These are phyloP conservation scores for Jaapia argillacea DNA, from an alignment of 768 basidiomycete species.

Conservation along the genomic window DNA sequence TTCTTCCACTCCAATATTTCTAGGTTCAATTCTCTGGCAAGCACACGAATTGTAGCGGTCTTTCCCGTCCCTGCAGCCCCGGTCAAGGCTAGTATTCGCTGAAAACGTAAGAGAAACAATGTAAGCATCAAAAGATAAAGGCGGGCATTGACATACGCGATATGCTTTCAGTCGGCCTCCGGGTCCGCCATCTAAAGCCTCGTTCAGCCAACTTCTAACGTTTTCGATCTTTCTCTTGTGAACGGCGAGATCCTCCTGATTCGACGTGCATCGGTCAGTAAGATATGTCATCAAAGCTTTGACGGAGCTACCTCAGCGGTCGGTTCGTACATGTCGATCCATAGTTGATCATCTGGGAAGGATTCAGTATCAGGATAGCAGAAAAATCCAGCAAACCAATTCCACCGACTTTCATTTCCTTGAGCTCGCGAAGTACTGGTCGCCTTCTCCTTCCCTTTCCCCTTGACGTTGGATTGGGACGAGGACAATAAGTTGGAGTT, in stretches of 20 bases:
- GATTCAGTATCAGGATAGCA: too few species aligned
- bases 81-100: slow-evolving; percentile 80
- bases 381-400: too few species aligned
- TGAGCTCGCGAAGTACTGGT: too few species aligned
- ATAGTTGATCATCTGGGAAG: slow-evolving; percentile 36
- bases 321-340: slow-evolving; percentile 61
- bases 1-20: slow-evolving; percentile 86
- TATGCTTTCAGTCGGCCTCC: slow-evolving; percentile 61
- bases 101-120: not conserved
- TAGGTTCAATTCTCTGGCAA: slow-evolving; percentile 65
- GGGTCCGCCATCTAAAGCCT: slow-evolving; percentile 62
- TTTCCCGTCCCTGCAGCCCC: slow-evolving; percentile 90
- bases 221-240: slow-evolving; percentile 74
- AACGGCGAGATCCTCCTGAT: slow-evolving; percentile 64
- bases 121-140: not conserved
- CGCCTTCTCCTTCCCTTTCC: slow-evolving; percentile 5
- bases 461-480: slow-evolving; percentile 1
- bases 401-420: too few species aligned
- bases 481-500: not conserved
- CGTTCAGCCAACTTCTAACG: slow-evolving; percentile 62
- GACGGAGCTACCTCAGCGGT: slow-evolving; percentile 35
- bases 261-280: slow-evolving; percentile 1
- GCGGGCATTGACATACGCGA: slow-evolving; percentile 38
- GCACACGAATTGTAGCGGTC: slow-evolving; percentile 71
- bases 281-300: not conserved